These are phyloP conservation scores for Davidsoniella eucalypti DNA, from an alignment of 2,329 filamentous ascomycete species.

Conservation along the genomic window DNA sequence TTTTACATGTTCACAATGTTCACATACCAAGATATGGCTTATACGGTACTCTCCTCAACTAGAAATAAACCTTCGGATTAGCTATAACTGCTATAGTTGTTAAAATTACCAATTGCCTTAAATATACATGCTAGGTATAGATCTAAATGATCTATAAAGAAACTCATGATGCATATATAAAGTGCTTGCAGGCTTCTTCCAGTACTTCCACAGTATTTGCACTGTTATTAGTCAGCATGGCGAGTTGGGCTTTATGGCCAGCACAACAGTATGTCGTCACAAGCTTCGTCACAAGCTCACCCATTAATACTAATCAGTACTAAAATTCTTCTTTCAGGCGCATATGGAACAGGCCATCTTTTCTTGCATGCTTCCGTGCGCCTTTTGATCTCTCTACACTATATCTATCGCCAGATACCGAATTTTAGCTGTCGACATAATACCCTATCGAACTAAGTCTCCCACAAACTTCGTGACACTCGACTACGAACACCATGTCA, in stretches of 20 bases:
- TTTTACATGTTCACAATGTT: too few relatives aligned
- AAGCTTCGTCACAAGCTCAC: constrained; percentile 5
- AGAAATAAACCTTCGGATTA: too few relatives aligned
- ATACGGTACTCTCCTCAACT: too few relatives aligned
- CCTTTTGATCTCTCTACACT: neutral
- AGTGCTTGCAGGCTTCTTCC: too few relatives aligned
- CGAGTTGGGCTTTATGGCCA: neutral
- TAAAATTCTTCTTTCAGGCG: too few relatives aligned
- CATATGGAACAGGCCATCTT: neutral
- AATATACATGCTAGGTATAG: too few relatives aligned
- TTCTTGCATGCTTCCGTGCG: neutral
- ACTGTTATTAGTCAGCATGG: constrained; percentile 8
- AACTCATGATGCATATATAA: too few relatives aligned
- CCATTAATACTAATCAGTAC: neutral
- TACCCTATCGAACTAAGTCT: neutral
- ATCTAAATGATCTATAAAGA: too few relatives aligned
- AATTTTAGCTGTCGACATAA: neutral
- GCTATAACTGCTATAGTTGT: too few relatives aligned
- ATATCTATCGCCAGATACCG: neutral
- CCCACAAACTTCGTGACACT: neutral
- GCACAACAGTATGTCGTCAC: constrained; percentile 11
- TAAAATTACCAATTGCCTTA: too few relatives aligned
- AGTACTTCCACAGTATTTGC: neutral
- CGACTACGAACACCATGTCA: constrained; percentile 27
- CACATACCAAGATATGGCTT: too few relatives aligned